A percentile compares a stretch with the other conserved stretches of the same genome.
Evolutionary conservation across 148 eudicot genomes (phyloP).

Genomic region (Fagopyrum homotropicum): DNA sequence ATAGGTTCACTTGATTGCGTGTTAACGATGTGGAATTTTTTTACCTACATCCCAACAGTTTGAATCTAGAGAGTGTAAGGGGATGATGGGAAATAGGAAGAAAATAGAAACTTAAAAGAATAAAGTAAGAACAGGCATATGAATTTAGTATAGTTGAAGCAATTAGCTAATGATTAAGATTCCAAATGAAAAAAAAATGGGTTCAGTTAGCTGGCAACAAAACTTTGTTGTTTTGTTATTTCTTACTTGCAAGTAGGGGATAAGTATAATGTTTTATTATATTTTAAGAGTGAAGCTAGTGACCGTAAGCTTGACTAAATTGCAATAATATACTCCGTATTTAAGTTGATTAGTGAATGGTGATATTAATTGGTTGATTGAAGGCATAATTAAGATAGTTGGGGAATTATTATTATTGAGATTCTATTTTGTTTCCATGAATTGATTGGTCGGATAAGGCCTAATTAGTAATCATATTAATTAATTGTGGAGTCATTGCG

Average conservation of each 20-base stretch:
- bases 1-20: too few species aligned
- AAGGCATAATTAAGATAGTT: neutral
- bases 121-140: neutral
- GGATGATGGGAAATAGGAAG: neutral
- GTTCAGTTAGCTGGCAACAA: neutral
- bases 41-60: too few species aligned
- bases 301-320: neutral
- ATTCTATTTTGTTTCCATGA: neutral
- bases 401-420: neutral
- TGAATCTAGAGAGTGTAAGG: neutral
- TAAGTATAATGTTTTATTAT: neutral
- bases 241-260: neutral
- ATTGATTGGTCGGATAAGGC: neutral
- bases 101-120: neutral
- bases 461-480: too few species aligned
- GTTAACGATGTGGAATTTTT: too few species aligned
- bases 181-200: neutral
- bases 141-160: neutral
- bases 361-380: neutral
- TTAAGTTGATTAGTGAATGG: neutral
- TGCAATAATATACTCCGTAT: neutral
- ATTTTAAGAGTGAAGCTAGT: neutral
- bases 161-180: conserved; percentile 1
- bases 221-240: neutral
- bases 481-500: too few species aligned